Percentiles rank a stretch among this genome's conserved stretches.
Evolutionary conservation across 495 filamentous ascomycete species (phyloP).

Genomic region (Thozetella sp.): DNA sequence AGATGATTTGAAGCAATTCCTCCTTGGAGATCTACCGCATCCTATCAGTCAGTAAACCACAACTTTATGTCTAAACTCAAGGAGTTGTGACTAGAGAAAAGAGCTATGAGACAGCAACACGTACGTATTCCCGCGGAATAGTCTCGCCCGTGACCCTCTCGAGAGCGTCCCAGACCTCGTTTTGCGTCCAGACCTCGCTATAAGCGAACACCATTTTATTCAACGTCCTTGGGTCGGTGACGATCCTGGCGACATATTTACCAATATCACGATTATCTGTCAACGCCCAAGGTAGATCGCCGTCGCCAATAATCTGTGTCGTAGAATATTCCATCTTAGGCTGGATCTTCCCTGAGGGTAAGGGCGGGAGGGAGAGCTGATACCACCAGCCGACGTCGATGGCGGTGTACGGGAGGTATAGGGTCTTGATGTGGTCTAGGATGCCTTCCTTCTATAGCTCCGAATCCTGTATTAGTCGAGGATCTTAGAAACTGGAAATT

Average conservation of each 20-base stretch:
- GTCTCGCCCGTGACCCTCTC: neutral
- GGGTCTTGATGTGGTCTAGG: neutral
- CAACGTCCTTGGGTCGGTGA: neutral
- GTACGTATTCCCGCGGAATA: neutral
- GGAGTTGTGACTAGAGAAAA: neutral
- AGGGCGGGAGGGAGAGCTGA: neutral
- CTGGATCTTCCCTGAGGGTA: neutral
- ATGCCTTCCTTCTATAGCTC: neutral
- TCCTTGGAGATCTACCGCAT: neutral
- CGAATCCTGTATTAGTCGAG: no score
- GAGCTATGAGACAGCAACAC: neutral
- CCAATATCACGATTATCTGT: neutral
- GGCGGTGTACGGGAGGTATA: neutral
- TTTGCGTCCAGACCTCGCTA: neutral
- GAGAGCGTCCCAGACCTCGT: neutral
- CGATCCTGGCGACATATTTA: neutral
- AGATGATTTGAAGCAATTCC: neutral
- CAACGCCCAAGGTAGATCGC: neutral
- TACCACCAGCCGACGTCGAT: neutral
- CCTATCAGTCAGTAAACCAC: no score
- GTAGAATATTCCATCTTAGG: neutral
- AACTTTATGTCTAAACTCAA: no score
- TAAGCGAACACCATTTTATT: neutral
- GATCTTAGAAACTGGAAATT: no score
- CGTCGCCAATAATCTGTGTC: neutral